These are phyloP conservation scores for Fusarium agapanthi DNA, from an alignment of 2,329 filamentous ascomycete genomes.

Conservation along the genomic window DNA sequence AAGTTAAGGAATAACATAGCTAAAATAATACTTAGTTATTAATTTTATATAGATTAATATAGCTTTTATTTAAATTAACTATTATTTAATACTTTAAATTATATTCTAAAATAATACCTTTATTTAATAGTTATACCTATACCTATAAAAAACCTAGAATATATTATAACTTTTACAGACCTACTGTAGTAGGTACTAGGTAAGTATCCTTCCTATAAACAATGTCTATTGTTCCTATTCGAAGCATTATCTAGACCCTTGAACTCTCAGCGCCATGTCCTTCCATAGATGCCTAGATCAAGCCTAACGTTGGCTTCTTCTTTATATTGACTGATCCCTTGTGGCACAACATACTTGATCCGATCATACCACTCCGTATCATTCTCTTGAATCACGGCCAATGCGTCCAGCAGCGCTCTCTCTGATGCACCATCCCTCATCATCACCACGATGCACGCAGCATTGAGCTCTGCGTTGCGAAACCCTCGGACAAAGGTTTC, in stretches of 20 bases:
- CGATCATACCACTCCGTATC: slow-evolving; percentile 29
- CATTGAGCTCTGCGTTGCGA: slow-evolving; percentile 29
- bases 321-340: slow-evolving; percentile 26
- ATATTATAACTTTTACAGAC: too few relatives aligned
- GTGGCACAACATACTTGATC: slow-evolving; percentile 24
- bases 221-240: background rate
- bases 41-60: too few relatives aligned
- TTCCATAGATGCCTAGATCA: background rate
- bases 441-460: slow-evolving; percentile 34
- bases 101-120: too few relatives aligned
- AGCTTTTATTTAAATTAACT: too few relatives aligned
- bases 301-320: background rate
- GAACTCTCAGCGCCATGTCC: background rate
- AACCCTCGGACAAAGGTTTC: slow-evolving; percentile 31
- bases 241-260: background rate
- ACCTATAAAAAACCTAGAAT: too few relatives aligned
- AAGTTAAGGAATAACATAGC: too few relatives aligned
- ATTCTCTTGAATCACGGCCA: slow-evolving; percentile 30
- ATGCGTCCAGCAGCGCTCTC: slow-evolving; percentile 26
- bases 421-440: slow-evolving; percentile 31
- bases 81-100: too few relatives aligned
- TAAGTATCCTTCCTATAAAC: too few relatives aligned
- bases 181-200: too few relatives aligned
- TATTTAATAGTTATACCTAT: too few relatives aligned
- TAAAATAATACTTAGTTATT: too few relatives aligned